Evolutionary conservation across 225 moss, liverwort and hornwort species (phyloP).

Genomic region (Bryoerythrophyllum caledonicum): DNA sequence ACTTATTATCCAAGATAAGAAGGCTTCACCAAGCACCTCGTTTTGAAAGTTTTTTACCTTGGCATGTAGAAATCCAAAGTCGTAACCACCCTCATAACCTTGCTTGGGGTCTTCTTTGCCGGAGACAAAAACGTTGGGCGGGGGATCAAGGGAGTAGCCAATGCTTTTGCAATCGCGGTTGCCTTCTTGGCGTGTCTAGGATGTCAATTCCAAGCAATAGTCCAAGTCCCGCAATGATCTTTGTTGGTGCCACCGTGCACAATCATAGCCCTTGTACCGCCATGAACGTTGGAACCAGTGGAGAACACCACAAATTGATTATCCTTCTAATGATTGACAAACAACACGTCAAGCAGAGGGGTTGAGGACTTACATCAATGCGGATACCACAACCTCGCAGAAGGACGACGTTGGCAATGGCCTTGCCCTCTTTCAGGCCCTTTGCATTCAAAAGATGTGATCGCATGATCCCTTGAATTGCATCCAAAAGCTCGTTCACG

Average conservation of each 20-base stretch:
- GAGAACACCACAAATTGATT: background rate
- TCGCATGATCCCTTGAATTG: conserved; percentile 73
- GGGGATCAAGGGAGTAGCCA: conserved; percentile 75
- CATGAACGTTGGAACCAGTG: conserved; percentile 73
- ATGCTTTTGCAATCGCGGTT: conserved; percentile 74
- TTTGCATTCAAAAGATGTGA: conserved; percentile 87
- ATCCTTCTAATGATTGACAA: background rate
- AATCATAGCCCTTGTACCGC: conserved; percentile 75
- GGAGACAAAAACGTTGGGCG: conserved; percentile 81
- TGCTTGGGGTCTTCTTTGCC: conserved; percentile 72
- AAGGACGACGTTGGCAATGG: conserved; percentile 80
- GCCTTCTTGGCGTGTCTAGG: conserved; percentile 95
- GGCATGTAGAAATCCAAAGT: conserved; percentile 93
- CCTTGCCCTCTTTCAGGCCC: conserved; percentile 74
- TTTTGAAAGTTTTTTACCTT: conserved; percentile 52
- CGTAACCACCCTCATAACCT: conserved; percentile 74
- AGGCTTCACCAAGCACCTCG: background rate
- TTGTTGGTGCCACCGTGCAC: conserved; percentile 98
- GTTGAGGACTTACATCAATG: conserved; percentile 53
- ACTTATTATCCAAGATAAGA: no score
- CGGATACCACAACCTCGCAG: conserved; percentile 95
- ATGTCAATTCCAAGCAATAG: conserved; percentile 89
- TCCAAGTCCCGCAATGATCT: conserved; percentile 94
- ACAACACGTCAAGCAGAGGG: background rate
- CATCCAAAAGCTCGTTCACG: conserved; percentile 83